Conservation (phyloP, 1,139 yeast species). For the Citeromyces hawaiiensis region DNA sequence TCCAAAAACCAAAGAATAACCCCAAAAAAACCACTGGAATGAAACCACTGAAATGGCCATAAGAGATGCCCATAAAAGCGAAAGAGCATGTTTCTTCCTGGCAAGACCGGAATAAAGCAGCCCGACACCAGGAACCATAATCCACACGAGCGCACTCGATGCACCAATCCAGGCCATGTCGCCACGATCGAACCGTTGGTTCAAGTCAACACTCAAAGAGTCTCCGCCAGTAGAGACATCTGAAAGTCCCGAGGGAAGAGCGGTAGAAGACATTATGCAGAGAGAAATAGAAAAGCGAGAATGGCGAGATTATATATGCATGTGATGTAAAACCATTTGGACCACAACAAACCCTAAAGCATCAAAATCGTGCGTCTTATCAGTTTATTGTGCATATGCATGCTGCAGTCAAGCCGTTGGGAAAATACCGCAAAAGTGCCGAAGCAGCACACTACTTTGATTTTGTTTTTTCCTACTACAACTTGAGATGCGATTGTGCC, state of each 20-base stretch:
- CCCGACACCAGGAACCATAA: conserved; percentile 94
- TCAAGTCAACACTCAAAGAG: conserved; percentile 59
- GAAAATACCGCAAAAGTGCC: no score
- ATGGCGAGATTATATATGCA: no score
- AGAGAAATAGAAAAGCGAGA: no score
- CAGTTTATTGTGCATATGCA: no score
- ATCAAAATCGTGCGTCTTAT: no score
- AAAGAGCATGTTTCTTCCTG: conserved; percentile 83
- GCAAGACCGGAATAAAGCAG: conserved; percentile 81
- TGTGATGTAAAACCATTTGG: no score
- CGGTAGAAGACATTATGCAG: conserved; percentile 10
- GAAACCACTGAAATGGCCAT: conserved; percentile 73
- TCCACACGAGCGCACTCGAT: conserved; percentile 71
- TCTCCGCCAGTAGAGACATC: conserved; percentile 69
- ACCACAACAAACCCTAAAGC: no score
- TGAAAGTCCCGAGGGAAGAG: conserved; percentile 25
- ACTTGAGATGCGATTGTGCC: no score
- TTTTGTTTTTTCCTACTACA: no score
- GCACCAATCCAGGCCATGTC: conserved; percentile 86
- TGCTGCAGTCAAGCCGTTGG: no score
- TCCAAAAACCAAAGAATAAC: conserved; percentile 78
- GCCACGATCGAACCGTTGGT: conserved; percentile 56
- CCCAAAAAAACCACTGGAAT: conserved; percentile 98
- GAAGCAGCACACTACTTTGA: no score
- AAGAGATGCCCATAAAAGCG: conserved; percentile 86